A percentile compares a stretch with the other conserved stretches of the same genome.
phyloP scores from a whole-genome alignment of 2,329 filamentous ascomycete genomes.

The Diaporthe longicolla region DNA sequence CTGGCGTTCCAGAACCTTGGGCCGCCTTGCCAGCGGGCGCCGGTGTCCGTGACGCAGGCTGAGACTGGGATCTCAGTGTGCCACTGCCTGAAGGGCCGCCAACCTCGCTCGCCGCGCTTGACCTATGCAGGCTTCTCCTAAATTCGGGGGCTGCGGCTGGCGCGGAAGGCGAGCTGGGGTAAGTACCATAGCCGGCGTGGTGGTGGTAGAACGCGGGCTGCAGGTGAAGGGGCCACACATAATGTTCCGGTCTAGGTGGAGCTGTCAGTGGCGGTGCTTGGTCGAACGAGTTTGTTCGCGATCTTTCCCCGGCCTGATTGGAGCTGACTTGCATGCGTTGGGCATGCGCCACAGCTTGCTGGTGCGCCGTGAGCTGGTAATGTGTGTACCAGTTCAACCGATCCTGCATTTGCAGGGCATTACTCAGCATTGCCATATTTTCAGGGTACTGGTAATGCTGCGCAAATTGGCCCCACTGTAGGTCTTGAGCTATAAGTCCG shows the following conservation, averaged over 20 bases:
- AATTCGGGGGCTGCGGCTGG: constrained; percentile 64
- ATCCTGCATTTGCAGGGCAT: constrained; percentile 59
- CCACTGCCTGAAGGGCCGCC: constrained; percentile 64
- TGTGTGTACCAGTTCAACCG: constrained; percentile 64
- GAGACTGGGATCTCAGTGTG: constrained; percentile 76
- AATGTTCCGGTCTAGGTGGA: constrained; percentile 70
- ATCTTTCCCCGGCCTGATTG: constrained; percentile 60
- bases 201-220: constrained; percentile 55
- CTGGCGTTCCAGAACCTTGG: constrained; percentile 50
- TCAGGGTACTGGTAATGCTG: constrained; percentile 41
- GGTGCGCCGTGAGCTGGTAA: constrained; percentile 59
- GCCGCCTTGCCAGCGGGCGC: constrained; percentile 51
- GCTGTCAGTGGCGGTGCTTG: constrained; percentile 69
- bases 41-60: constrained; percentile 68
- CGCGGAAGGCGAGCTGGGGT: constrained; percentile 70
- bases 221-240: constrained; percentile 62
- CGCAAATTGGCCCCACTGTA: constrained; percentile 52
- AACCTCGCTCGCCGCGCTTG: constrained; percentile 64
- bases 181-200: constrained; percentile 62
- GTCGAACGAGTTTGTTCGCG: constrained; percentile 75
- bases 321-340: constrained; percentile 58
- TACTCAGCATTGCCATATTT: constrained; percentile 42
- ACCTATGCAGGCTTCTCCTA: constrained; percentile 70
- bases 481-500: constrained; percentile 43
- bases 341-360: constrained; percentile 59